Percentiles rank a stretch among this genome's conserved stretches.
phyloP scores from a whole-genome alignment of 2,329 filamentous ascomycete species.

The Coniochaeta sp. region DNA sequence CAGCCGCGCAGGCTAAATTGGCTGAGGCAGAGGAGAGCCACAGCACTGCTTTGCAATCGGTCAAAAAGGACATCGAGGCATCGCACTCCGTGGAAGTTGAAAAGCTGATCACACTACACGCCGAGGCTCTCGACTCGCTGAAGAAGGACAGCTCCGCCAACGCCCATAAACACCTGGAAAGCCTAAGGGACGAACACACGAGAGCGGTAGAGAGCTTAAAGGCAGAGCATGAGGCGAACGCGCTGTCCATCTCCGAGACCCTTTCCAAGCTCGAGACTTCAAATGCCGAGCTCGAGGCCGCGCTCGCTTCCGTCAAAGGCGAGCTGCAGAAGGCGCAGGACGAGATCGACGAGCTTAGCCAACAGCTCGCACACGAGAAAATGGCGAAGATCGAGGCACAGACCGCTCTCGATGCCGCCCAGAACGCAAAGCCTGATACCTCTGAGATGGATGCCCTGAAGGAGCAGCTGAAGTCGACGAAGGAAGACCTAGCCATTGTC shows the following conservation, averaged over 20 bases:
- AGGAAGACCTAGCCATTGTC: slow-evolving; percentile 26
- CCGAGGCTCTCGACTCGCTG: slow-evolving; percentile 32
- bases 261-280: slow-evolving; percentile 27
- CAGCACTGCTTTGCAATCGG: slow-evolving; percentile 25
- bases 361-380: slow-evolving; percentile 50
- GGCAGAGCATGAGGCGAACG: slow-evolving; percentile 26
- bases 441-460: slow-evolving; percentile 45
- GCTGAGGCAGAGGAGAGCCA: slow-evolving; percentile 26
- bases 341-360: slow-evolving; percentile 42
- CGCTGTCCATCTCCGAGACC: slow-evolving; percentile 22
- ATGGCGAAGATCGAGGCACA: slow-evolving; percentile 52
- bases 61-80: slow-evolving; percentile 25
- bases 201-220: slow-evolving; percentile 37
- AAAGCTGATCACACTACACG: slow-evolving; percentile 34
- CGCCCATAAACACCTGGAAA: slow-evolving; percentile 29
- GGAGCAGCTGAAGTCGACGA: too few species aligned
- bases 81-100: slow-evolving; percentile 35
- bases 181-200: slow-evolving; percentile 21
- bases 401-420: slow-evolving; percentile 53
- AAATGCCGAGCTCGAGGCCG: slow-evolving; percentile 27
- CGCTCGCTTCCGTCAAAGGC: slow-evolving; percentile 19
- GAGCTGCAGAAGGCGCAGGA: slow-evolving; percentile 34
- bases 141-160: slow-evolving; percentile 29
- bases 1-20: slow-evolving; percentile 22
- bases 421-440: slow-evolving; percentile 49